phyloP scores from a whole-genome alignment of 2,329 filamentous ascomycete genomes.

The Pestalotiopsis fici region DNA sequence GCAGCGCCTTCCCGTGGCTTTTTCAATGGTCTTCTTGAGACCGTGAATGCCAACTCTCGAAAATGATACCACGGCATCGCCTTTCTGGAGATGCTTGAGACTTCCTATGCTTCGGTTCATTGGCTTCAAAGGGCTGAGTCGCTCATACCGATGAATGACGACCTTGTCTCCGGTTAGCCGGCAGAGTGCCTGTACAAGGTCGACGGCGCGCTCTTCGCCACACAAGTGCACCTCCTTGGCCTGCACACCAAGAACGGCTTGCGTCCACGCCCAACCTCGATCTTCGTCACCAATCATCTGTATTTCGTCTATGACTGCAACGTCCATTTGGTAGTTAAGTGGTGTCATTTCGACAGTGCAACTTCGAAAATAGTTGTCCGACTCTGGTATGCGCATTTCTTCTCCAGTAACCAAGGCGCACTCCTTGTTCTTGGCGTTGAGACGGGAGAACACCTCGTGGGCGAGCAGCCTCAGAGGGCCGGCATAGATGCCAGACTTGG shows the following conservation, averaged over 20 bases:
- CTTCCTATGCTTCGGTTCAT: constrained; percentile 63
- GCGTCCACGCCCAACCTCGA: constrained; percentile 93
- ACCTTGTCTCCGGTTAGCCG: constrained; percentile 80
- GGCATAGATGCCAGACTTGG: constrained; percentile 80
- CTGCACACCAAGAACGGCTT: constrained; percentile 82
- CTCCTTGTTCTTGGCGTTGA: constrained; percentile 73
- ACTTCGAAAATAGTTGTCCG: constrained; percentile 65
- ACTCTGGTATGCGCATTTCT: constrained; percentile 71
- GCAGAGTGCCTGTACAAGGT: constrained; percentile 76
- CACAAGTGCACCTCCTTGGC: constrained; percentile 92
- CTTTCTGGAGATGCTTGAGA: constrained; percentile 73
- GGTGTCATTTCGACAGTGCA: constrained; percentile 92
- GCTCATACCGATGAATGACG: constrained; percentile 78
- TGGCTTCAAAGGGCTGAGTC: constrained; percentile 75
- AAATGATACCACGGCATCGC: constrained; percentile 88
- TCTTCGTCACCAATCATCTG: constrained; percentile 87
- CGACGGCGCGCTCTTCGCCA: constrained; percentile 81
- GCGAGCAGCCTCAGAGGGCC: constrained; percentile 87
- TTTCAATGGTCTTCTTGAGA: constrained; percentile 77
- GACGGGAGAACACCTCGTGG: constrained; percentile 90
- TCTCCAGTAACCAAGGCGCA: constrained; percentile 90
- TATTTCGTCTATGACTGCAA: constrained; percentile 97
- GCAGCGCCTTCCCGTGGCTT: constrained; percentile 73
- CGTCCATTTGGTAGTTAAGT: constrained; percentile 64
- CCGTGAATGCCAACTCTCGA: constrained; percentile 80